These are phyloP conservation scores for Phaffia tasmanica DNA, from an alignment of 768 basidiomycete genomes.

Conservation along the genomic window DNA sequence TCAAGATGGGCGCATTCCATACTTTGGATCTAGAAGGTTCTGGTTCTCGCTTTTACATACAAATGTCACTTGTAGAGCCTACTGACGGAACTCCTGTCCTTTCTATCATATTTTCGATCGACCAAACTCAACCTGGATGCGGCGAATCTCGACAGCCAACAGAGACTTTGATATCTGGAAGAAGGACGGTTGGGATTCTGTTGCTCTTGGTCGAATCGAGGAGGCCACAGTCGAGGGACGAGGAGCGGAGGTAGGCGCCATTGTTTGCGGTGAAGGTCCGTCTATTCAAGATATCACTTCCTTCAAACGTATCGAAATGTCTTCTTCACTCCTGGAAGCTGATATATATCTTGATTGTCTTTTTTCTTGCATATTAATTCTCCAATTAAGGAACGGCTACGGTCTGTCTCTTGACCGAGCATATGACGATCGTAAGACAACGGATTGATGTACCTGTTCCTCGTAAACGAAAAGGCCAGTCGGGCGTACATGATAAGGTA, in stretches of 20 bases:
- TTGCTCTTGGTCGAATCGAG: constrained; percentile 66
- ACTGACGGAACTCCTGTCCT: not conserved
- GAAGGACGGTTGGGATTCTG: constrained; percentile 74
- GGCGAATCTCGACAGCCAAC: constrained; percentile 44
- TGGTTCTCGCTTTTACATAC: not conserved
- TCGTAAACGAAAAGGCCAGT: constrained; percentile 75
- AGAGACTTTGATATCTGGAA: constrained; percentile 85
- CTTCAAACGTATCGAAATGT: not conserved
- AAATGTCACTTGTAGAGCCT: not conserved
- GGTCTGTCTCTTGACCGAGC: constrained; percentile 87
- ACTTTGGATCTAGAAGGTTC: constrained; percentile 75
- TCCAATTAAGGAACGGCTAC: constrained; percentile 57
- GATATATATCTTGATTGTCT: not conserved
- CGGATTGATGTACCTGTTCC: constrained; percentile 81
- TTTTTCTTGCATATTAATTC: not conserved
- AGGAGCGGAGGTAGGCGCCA: constrained; percentile 90
- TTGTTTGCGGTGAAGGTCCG: constrained; percentile 84
- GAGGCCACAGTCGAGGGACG: constrained; percentile 86
- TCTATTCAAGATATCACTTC: not conserved
- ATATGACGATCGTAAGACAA: constrained; percentile 89
- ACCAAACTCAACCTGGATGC: not conserved
- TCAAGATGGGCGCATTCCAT: constrained; percentile 85
- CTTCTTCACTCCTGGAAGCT: not conserved
- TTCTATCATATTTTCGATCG: not conserved
- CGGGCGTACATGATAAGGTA: not conserved